Base-by-base conservation (phyloP, 2,329 filamentous ascomycete genomes). In the Ampelomyces quisqualis region DNA sequence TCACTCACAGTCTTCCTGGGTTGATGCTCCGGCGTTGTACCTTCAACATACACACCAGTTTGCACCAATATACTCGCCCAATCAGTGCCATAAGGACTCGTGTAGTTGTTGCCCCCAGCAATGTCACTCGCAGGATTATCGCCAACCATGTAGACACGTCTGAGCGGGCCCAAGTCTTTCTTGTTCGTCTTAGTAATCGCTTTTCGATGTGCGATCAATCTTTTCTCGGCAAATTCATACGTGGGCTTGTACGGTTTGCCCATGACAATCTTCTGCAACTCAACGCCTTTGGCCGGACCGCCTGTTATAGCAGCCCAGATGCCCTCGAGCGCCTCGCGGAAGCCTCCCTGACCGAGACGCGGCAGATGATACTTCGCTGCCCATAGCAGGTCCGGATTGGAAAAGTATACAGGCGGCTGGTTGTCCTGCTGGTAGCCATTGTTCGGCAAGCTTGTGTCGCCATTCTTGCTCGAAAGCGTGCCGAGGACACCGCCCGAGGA, bases 331-430 rank as follows among this genome's bases (percentile, higher is more conserved):
- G 90, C 87, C 30, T 85, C 85, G 47, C 88, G 81, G 69, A 97
- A 97, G 1, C 88, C 90, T 13, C 93, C 93, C 67, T 96, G 93
- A 1, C 91, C 93, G 28, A 97, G 79, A 4, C 93, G 84, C 20
- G 91, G 88, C 34, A 91, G 79, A 45, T 86, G 88, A 67, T 95
- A 91, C 22, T 80, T 80, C 1, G 90, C 86, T 36, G 89, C 86
- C 90, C 90, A 98, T 59, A 90, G 78, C 3, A 97, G 73, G 69
- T 98, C 93, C 1, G 88, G 82, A 67, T 97, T 97, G 31, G 85
- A 90, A 67, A 94, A 95, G 74, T 85, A 95, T 5, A 97, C 71
- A 13, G 74, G 74, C 0, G 93, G 89, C 66, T 95, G 90, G 1
- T 78, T 79, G 64, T 94, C 87, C 51, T 84, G 79, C 61, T 90